Conservation (phyloP, 768 basidiomycete species). For the Myochromella boudieri region DNA sequence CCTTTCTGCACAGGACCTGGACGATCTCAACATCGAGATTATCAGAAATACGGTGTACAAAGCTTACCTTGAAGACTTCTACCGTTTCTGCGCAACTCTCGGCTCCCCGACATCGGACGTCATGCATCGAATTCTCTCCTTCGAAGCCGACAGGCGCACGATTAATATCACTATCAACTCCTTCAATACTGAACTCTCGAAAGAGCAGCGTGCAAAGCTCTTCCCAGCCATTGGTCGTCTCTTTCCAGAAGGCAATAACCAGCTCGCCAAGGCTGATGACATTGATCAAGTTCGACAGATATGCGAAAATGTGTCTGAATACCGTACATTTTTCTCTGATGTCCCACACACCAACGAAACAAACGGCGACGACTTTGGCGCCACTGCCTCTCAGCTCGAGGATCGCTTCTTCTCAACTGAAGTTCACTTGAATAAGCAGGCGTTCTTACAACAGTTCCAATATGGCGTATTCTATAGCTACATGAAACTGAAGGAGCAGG, state of each 20-base stretch:
- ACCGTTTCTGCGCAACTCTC: slow-evolving; percentile 75
- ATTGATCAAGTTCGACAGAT: slow-evolving; percentile 88
- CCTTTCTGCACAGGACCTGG: slow-evolving; percentile 91
- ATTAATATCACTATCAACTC: slow-evolving; percentile 99
- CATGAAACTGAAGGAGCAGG: slow-evolving; percentile 89
- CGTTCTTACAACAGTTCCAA: slow-evolving; percentile 97
- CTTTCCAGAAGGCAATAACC: slow-evolving; percentile 95
- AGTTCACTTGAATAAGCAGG: slow-evolving; percentile 90
- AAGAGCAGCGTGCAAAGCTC: slow-evolving; percentile 91
- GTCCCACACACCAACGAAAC: slow-evolving; percentile 29
- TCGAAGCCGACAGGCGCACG: slow-evolving; percentile 95
- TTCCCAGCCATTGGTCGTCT: slow-evolving; percentile 94
- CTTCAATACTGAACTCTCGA: slow-evolving; percentile 91
- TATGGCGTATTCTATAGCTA: slow-evolving; percentile 91
- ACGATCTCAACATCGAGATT: slow-evolving; percentile 99
- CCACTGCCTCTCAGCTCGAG: slow-evolving; percentile 69
- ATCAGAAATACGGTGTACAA: slow-evolving; percentile 99
- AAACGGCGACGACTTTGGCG: slow-evolving; percentile 42
- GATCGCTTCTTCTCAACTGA: slow-evolving; percentile 94
- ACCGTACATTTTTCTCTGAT: slow-evolving; percentile 82
- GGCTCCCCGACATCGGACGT: slow-evolving; percentile 86
- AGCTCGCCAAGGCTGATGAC: slow-evolving; percentile 91
- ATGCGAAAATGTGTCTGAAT: slow-evolving; percentile 88
- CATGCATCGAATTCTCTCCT: slow-evolving; percentile 89
- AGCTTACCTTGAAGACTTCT: slow-evolving; percentile 97